A percentile compares a stretch with the other conserved stretches of the same genome.
phyloP scores from a whole-genome alignment of 2,329 filamentous ascomycete genomes.

The Clarireedia homoeocarpa region DNA sequence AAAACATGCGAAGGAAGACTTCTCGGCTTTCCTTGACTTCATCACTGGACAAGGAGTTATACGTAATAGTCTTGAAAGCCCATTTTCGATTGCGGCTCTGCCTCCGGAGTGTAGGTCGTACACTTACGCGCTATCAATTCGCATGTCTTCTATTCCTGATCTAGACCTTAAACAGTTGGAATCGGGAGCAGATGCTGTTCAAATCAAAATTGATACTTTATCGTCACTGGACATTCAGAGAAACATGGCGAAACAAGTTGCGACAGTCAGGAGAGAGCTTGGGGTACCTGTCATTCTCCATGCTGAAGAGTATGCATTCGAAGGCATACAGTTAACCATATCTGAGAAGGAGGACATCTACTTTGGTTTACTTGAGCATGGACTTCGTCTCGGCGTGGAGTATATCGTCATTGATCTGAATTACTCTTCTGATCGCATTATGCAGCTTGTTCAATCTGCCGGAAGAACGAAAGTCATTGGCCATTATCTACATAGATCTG shows the following conservation, averaged over 20 bases:
- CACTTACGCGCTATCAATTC: slow-evolving; percentile 59
- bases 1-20: slow-evolving; percentile 49
- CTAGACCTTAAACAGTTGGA: slow-evolving; percentile 46
- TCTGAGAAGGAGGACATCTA: slow-evolving; percentile 36
- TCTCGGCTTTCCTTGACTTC: slow-evolving; percentile 50
- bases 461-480: slow-evolving; percentile 48
- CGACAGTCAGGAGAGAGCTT: slow-evolving; percentile 47
- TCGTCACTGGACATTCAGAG: slow-evolving; percentile 38
- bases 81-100: slow-evolving; percentile 51
- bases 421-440: slow-evolving; percentile 37
- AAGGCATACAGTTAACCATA: slow-evolving; percentile 16
- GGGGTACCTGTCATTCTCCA: slow-evolving; percentile 50
- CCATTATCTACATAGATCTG: slow-evolving; percentile 35
- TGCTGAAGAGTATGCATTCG: slow-evolving; percentile 40
- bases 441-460: slow-evolving; percentile 38
- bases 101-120: slow-evolving; percentile 52
- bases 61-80: slow-evolving; percentile 47
- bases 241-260: slow-evolving; percentile 46
- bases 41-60: slow-evolving; percentile 46
- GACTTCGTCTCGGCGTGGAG: slow-evolving; percentile 57
- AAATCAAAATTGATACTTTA: slow-evolving; percentile 53
- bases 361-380: slow-evolving; percentile 51
- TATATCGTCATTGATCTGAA: slow-evolving; percentile 57
- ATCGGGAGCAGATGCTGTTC: slow-evolving; percentile 51
- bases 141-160: slow-evolving; percentile 48